These are phyloP conservation scores for Lolium rigidum DNA, from an alignment of 176 grass and related monocot genomes.

Conservation along the genomic window DNA sequence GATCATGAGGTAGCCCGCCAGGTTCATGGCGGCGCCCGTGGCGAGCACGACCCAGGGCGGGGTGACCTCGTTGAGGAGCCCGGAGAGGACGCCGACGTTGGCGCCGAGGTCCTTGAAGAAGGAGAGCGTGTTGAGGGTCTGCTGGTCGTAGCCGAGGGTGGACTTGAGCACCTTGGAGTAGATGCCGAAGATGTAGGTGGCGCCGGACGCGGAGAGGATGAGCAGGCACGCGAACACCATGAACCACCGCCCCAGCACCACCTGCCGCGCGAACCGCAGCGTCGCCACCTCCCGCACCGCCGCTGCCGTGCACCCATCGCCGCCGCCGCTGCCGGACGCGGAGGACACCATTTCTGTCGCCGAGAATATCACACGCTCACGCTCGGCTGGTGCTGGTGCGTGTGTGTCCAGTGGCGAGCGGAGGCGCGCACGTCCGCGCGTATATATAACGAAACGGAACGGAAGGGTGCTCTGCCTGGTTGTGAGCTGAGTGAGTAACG, in stretches of 20 bases:
- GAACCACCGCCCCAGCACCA: conserved; percentile 71
- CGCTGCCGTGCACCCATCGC: not conserved
- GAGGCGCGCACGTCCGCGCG: not conserved
- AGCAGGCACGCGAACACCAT: conserved; percentile 76
- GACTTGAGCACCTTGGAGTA: conserved; percentile 79
- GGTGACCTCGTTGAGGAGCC: conserved; percentile 80
- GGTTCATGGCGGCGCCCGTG: conserved; percentile 72
- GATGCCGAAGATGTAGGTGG: conserved; percentile 74
- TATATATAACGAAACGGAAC: not conserved
- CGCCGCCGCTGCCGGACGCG: conserved; percentile 11
- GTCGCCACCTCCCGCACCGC: conserved; percentile 15
- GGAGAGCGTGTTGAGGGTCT: conserved; percentile 71
- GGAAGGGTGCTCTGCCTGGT: not conserved
- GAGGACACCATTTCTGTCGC: conserved; percentile 46
- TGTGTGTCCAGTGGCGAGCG: conserved; percentile 6
- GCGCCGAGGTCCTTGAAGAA: conserved; percentile 69
- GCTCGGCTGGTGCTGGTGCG: not conserved
- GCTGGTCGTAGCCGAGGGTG: conserved; percentile 63
- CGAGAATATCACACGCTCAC: not conserved
- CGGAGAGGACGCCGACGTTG: conserved; percentile 62
- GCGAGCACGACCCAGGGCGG: conserved; percentile 76
- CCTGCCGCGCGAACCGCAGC: conserved; percentile 51
- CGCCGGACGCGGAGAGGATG: conserved; percentile 66
- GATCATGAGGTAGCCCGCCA: conserved; percentile 76
- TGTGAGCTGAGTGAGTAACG: not conserved